phyloP scores from a whole-genome alignment of 2,329 filamentous ascomycete species.

The Exophiala calicioides region DNA sequence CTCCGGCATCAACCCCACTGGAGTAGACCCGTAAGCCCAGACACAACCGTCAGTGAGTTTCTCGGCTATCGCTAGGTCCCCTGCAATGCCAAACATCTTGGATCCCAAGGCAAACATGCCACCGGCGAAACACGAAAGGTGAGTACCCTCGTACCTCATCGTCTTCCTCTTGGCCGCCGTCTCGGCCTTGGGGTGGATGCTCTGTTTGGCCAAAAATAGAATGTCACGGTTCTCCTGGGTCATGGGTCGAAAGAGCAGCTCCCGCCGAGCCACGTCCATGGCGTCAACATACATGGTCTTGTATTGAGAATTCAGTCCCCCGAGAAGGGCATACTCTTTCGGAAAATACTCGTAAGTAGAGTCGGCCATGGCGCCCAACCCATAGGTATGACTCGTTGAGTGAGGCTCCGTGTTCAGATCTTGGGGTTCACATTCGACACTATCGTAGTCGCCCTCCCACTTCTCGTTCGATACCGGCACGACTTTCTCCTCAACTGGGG shows the following conservation, averaged over 20 bases:
- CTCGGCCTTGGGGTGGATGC: conserved; percentile 27
- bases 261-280: conserved; percentile 41
- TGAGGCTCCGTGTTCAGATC: conserved; percentile 41
- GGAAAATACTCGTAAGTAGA: conserved; percentile 55
- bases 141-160: conserved; percentile 57
- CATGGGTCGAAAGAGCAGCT: conserved; percentile 50
- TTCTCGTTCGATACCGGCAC: conserved; percentile 11
- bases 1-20: conserved; percentile 64
- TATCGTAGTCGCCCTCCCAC: conserved; percentile 10
- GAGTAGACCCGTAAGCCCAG: conserved; percentile 61
- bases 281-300: conserved; percentile 46
- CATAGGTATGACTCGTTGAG: conserved; percentile 41
- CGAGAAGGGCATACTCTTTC: conserved; percentile 50
- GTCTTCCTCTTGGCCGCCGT: conserved; percentile 23
- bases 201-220: conserved; percentile 41
- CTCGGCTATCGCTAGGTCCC: conserved; percentile 57
- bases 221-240: conserved; percentile 41
- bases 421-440: conserved; percentile 41
- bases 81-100: conserved; percentile 56
- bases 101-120: conserved; percentile 64
- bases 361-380: conserved; percentile 48
- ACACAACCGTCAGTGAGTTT: conserved; percentile 63
- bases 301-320: conserved; percentile 46
- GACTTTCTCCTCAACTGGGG: conserved; percentile 8
- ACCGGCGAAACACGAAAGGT: conserved; percentile 62